These are phyloP conservation scores for Colletotrichum caudatum DNA, from an alignment of 2,329 filamentous ascomycete genomes.

Conservation along the genomic window DNA sequence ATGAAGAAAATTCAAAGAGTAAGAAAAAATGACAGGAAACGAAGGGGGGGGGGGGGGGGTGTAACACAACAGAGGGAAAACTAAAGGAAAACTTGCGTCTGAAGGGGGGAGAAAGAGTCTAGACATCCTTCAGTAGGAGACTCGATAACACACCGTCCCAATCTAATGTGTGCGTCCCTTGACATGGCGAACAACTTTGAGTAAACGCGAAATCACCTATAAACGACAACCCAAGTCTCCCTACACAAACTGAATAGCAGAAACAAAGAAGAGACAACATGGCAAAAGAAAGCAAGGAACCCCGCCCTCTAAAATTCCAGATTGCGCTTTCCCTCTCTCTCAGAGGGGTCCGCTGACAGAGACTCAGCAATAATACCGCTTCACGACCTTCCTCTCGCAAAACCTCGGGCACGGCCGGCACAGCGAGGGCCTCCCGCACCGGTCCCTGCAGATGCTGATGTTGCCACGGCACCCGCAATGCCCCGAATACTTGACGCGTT, in stretches of 20 bases:
- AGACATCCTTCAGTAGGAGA: background rate
- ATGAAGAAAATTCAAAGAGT: background rate
- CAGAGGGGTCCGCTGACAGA: background rate
- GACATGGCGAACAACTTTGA: background rate
- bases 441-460: conserved; percentile 6
- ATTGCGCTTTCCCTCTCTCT: too few species aligned
- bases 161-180: background rate
- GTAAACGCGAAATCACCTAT: background rate
- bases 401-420: background rate
- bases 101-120: background rate
- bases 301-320: background rate
- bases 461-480: background rate
- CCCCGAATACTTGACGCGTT: background rate
- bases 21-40: too few species aligned
- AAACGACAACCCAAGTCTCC: background rate
- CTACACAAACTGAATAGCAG: too few species aligned
- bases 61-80: background rate
- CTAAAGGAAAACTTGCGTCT: conserved; percentile 13
- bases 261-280: background rate
- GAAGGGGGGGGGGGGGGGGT: too few species aligned
- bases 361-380: conserved; percentile 11
- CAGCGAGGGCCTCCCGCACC: conserved; percentile 7
- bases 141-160: background rate
- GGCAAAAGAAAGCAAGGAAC: conserved; percentile 46
- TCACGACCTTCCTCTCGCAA: conserved; percentile 14